Evolutionary conservation across 768 basidiomycete genomes (phyloP).

Genomic region (Collybia mongolica): DNA sequence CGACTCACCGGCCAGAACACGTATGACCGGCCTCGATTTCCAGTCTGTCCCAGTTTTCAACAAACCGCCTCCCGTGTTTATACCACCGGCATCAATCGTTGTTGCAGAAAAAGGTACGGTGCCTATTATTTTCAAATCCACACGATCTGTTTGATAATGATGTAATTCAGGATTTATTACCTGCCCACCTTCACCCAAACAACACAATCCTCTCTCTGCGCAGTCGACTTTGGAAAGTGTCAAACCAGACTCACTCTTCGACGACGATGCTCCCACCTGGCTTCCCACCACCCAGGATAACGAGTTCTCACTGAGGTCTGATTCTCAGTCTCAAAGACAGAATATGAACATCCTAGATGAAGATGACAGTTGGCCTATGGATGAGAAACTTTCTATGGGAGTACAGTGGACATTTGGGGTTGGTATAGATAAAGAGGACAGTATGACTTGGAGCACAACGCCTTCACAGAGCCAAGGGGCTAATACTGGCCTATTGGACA

Average conservation of each 20-base stretch:
- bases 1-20: constrained; percentile 48
- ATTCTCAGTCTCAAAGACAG: constrained; percentile 33
- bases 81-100: constrained; percentile 34
- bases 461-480: constrained; percentile 56
- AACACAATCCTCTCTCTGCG: constrained; percentile 34
- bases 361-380: constrained; percentile 77
- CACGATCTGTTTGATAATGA: not conserved
- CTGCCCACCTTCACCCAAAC: constrained; percentile 22
- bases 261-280: constrained; percentile 51
- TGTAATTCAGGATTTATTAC: no score
- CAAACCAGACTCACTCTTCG: constrained; percentile 51
- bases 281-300: constrained; percentile 61
- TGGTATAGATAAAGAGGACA: constrained; percentile 56
- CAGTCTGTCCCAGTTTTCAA: constrained; percentile 56
- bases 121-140: not conserved
- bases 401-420: constrained; percentile 64
- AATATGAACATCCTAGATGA: constrained; percentile 41
- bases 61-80: constrained; percentile 51
- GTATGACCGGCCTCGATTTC: constrained; percentile 28
- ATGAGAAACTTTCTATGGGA: constrained; percentile 57
- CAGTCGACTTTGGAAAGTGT: constrained; percentile 57
- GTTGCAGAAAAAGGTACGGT: no score
- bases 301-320: constrained; percentile 38
- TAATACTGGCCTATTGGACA: constrained; percentile 32
- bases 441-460: constrained; percentile 73